A percentile compares a stretch with the other conserved stretches of the same genome.
phyloP scores from a whole-genome alignment of 257 asterid genomes.

The Mentha longifolia region DNA sequence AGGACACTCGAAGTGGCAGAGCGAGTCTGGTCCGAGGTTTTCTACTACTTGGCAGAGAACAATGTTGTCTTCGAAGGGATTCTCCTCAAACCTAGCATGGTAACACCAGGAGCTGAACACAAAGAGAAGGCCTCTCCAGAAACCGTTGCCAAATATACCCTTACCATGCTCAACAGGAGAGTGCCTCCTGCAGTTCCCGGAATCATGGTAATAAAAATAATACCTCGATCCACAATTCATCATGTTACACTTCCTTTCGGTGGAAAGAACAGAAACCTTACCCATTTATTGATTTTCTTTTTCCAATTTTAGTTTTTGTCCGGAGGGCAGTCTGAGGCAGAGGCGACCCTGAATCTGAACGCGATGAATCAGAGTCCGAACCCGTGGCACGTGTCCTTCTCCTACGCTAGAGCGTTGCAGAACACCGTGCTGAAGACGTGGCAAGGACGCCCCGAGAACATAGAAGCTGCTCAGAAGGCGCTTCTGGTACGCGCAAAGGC shows the following conservation, averaged over 20 bases:
- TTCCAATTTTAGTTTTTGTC: constrained; percentile 69
- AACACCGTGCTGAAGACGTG: constrained; percentile 89
- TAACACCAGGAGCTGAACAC: constrained; percentile 95
- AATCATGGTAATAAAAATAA: constrained; percentile 64
- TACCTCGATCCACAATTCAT: neutral
- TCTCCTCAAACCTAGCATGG: constrained; percentile 95
- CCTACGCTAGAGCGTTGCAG: constrained; percentile 87
- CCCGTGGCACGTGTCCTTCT: constrained; percentile 96
- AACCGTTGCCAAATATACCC: constrained; percentile 77
- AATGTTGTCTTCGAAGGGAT: constrained; percentile 83
- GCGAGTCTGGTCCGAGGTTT: constrained; percentile 91
- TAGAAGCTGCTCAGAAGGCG: constrained; percentile 76
- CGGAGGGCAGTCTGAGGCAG: constrained; percentile 91
- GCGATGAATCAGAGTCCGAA: constrained; percentile 86
- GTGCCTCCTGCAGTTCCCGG: constrained; percentile 97
- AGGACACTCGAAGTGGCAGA: constrained; percentile 93
- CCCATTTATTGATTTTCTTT: neutral
- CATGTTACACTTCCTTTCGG: neutral
- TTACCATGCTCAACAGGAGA: constrained; percentile 79
- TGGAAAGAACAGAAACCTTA: neutral
- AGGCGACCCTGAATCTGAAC: constrained; percentile 83
- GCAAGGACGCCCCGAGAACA: constrained; percentile 88
- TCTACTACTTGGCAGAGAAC: constrained; percentile 90
- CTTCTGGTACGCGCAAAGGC: constrained; percentile 93
- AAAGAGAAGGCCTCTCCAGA: constrained; percentile 86